Base-by-base conservation (phyloP, 2,329 filamentous ascomycete species). In the Alternaria panax region DNA sequence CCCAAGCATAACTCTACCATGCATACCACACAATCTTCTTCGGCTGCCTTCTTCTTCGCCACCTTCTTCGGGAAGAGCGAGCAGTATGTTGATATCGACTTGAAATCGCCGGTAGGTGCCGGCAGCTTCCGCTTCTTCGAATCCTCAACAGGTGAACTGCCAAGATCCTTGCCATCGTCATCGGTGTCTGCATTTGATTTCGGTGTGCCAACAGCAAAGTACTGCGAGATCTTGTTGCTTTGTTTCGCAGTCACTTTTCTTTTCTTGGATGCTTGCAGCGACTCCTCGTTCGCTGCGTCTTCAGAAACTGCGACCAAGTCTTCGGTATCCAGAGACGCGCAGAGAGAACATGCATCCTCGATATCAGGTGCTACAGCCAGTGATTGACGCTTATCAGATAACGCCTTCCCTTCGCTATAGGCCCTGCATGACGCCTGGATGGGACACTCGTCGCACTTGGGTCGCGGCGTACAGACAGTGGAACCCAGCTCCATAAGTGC, bases 401-500 rank as follows among this genome's bases (percentile, higher is more conserved):
- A 59, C 2, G 52, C 60, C 34, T 68, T 53, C 3, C 73, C 76
- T 46, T 78, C 75, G n/a, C 65, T 64, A 47, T 72, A 76, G n/a
- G 65, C 69, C 46, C 71, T 67, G 52, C 76, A 78, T 1, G 71
- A 76, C 5, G 58, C 55, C 41, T 67, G 69, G n/a, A 78, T 66
- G 1, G 76, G 75, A 52, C 76, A 78, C 16, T 71, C 69, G 8
- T 66, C 68, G 50, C 87, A 89, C 51, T 84, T 83, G 1, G 87
- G 87, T 64, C 84, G 85, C 0, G 87, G 87, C 7, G 82, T 82
- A 65, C 87, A 89, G 2, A 89, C 71, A 0, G 87, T 89, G 62
- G 86, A 88, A 3, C 87, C 87, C 4, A 89, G 79, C 68, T 89
- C 87, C 87, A 89, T 89, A 25, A 89, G 74, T 0, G 85, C 87